Evolutionary conservation across 331 rosid genomes (phyloP).

Genomic region (Erythrophleum ivorense): DNA sequence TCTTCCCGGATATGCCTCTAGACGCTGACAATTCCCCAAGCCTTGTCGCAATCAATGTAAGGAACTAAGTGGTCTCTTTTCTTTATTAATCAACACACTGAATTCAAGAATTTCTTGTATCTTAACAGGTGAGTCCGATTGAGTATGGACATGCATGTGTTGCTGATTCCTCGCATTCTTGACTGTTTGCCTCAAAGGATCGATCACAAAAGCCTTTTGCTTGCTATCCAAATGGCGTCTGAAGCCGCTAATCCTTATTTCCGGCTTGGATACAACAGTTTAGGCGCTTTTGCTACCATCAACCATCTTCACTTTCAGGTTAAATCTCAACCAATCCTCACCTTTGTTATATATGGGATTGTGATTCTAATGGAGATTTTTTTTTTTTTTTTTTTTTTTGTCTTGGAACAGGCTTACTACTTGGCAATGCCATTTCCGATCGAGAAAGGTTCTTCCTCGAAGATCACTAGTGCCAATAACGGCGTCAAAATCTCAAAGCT

Average conservation of each 20-base stretch:
- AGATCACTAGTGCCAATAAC: slow-evolving; percentile 43
- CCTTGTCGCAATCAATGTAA: slow-evolving; percentile 88
- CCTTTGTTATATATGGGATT: too few relatives aligned
- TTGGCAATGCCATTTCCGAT: slow-evolving; percentile 81
- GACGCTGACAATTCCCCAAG: slow-evolving; percentile 74
- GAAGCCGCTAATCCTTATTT: slow-evolving; percentile 82
- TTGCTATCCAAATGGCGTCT: slow-evolving; percentile 83
- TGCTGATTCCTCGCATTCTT: slow-evolving; percentile 75
- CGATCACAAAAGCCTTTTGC: slow-evolving; percentile 73
- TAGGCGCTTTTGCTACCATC: slow-evolving; percentile 95
- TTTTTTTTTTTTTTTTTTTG: slow-evolving; percentile 31
- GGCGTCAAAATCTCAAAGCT: slow-evolving; percentile 66
- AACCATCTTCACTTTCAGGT: slow-evolving; percentile 98
- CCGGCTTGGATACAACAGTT: slow-evolving; percentile 91
- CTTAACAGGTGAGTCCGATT: slow-evolving; percentile 86
- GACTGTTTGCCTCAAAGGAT: slow-evolving; percentile 85
- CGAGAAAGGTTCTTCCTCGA: slow-evolving; percentile 80
- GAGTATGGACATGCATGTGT: slow-evolving; percentile 95
- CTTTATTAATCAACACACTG: too few relatives aligned
- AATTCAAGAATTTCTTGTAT: too few relatives aligned
- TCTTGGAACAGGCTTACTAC: slow-evolving; percentile 88
- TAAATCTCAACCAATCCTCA: neutral
- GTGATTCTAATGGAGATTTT: too few relatives aligned
- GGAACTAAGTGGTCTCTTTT: too few relatives aligned
- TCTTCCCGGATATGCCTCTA: slow-evolving; percentile 65